Evolutionary conservation across 768 basidiomycete species (phyloP).

Genomic region (Fibroporia radiculosa): DNA sequence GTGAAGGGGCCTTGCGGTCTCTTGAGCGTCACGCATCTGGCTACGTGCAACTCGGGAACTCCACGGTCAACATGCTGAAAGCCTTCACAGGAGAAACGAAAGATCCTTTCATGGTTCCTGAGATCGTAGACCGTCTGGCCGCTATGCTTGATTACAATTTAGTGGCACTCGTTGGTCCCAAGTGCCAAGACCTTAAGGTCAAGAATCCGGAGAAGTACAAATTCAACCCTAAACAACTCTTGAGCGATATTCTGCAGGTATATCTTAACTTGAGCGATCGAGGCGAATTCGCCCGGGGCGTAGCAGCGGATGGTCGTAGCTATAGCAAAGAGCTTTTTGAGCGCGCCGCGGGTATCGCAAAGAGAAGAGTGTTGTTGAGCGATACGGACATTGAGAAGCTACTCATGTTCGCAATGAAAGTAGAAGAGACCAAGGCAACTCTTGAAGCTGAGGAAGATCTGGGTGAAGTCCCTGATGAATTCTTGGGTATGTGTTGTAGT

Average conservation of each 20-base stretch:
- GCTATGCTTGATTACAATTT: constrained; percentile 97
- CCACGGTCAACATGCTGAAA: constrained; percentile 86
- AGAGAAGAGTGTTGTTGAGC: constrained; percentile 60
- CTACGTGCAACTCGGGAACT: constrained; percentile 80
- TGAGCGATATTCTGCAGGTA: constrained; percentile 84
- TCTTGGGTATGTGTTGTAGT: constrained; percentile 56
- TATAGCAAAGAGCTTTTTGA: constrained; percentile 83
- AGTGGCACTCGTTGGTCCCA: constrained; percentile 81
- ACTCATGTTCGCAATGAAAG: constrained; percentile 62
- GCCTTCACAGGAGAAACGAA: constrained; percentile 90
- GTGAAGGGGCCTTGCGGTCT: constrained; percentile 66
- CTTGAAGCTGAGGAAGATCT: constrained; percentile 88
- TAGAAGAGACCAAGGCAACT: constrained; percentile 74
- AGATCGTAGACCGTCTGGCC: constrained; percentile 91
- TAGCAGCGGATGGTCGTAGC: constrained; percentile 91
- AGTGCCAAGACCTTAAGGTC: constrained; percentile 79
- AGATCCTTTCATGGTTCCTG: constrained; percentile 89
- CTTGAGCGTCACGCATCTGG: constrained; percentile 80
- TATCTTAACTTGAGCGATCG: constrained; percentile 84
- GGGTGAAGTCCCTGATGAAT: constrained; percentile 93
- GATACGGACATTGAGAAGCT: constrained; percentile 69
- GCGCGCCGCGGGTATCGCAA: constrained; percentile 59
- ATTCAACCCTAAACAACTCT: constrained; percentile 76
- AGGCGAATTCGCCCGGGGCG: constrained; percentile 71
- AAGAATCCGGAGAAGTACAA: constrained; percentile 81